A percentile compares a stretch with the other conserved stretches of the same genome.
Conservation (phyloP, 2,329 filamentous ascomycete species). For the Cytospora piceicola region DNA sequence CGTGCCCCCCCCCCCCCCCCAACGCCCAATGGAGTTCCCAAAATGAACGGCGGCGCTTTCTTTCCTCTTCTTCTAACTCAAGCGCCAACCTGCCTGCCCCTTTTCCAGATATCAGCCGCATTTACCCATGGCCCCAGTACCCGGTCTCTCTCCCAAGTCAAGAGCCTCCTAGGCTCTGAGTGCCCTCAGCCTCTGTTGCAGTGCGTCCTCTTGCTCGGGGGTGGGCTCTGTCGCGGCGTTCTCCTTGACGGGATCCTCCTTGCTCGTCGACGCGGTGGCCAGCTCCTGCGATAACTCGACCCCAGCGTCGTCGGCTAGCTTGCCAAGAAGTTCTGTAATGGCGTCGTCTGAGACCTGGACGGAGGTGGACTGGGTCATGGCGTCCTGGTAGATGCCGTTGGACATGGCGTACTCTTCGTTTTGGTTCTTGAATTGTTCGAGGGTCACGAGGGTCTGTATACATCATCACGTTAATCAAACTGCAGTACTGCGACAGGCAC, state of each 20-base stretch:
- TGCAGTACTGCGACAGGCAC: not conserved
- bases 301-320: slow-evolving; percentile 86
- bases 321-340: slow-evolving; percentile 81
- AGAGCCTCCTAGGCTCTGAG: slow-evolving; percentile 50
- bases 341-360: slow-evolving; percentile 77
- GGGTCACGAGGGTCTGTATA: slow-evolving; percentile 58
- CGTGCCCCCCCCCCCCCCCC: slow-evolving; percentile 18
- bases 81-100: not conserved
- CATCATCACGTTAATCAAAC: not conserved
- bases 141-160: slow-evolving; percentile 1
- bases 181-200: slow-evolving; percentile 64
- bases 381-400: slow-evolving; percentile 82
- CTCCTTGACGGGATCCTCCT: slow-evolving; percentile 58
- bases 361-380: slow-evolving; percentile 77
- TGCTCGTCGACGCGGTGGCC: slow-evolving; percentile 57
- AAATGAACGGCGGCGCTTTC: not conserved
- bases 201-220: slow-evolving; percentile 77
- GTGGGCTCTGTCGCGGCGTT: slow-evolving; percentile 67
- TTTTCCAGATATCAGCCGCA: not conserved
- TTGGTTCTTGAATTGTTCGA: slow-evolving; percentile 64
- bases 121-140: not conserved
- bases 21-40: slow-evolving; percentile 24
- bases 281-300: slow-evolving; percentile 81
- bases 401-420: slow-evolving; percentile 68
- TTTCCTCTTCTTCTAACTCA: not conserved